Base-by-base conservation (phyloP, 208 protist genomes). In the Phytomonas francai region DNA sequence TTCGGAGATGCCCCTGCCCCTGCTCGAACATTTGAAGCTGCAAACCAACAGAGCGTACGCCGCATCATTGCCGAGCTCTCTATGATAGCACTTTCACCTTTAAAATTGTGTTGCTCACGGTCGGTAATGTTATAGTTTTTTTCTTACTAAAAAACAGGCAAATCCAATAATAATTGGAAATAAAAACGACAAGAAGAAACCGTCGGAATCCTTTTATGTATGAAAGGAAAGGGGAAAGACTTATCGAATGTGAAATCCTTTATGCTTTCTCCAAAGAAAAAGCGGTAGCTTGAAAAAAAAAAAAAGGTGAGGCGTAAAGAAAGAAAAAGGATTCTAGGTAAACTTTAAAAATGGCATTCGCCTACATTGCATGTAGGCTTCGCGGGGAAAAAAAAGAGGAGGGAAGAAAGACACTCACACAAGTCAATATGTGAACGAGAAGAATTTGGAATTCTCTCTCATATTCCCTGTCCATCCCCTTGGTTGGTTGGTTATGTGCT, bases 21-120 rank as follows among this genome's bases (percentile, higher is more conserved):
- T 8, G 33, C 5, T 3, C 33, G 33, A 36, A 11, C 5, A 36
- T 8, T 36, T 8, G 33, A 68, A 22, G 79, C 77, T 30, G 78
- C 72, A 39, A 78, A 59, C 16, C 67, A 62, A 31, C 84, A 59
- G 65, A 81, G 74, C 51, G 72, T 79, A 58, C 83, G 80, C 59
- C 78, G 87, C 85, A 94, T 91, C 33, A 8, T 3, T 11, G 33
- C 33, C 3, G 33, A 8, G 3, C 33, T 8, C 8, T 36, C 8
- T 11, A 36, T 36, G 8, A 36, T 36, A 36, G 8, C 8, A 36
- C 3, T 3, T 36, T 36, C 8, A 11, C 8, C 8, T 36, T 36
- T 36, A 11, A 8, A 11, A 36, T 11, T 11, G 3, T 11, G 33
- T 11, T 8, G 33, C 3, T 36, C 8, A 8, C 3, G 33, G 33